Evolutionary conservation across 2,329 filamentous ascomycete species (phyloP), one percentile per base, ranked within the genome.

Genomic region (Sporothrix inflata): DNA sequence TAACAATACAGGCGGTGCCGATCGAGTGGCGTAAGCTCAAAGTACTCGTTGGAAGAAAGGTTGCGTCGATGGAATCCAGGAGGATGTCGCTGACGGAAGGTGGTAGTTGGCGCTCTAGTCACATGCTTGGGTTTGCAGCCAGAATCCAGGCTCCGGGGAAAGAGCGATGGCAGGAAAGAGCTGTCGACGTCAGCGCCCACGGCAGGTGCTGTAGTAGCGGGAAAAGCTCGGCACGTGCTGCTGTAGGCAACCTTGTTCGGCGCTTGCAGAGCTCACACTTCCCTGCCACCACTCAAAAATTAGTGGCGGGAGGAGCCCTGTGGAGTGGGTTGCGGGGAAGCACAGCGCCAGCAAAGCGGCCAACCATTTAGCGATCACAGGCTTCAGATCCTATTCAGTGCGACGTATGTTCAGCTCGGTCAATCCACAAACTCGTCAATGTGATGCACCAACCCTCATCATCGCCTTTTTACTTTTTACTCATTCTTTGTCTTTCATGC

Each of bases 191-290:
- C 71, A 72, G 71, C 55, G 65, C 6, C 27, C 51, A 42, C n/a
- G n/a, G 60, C 60, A 65, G 38, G 38, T 45, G 21, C 38, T 45
- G 63, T 47, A 6, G 8, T 49, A 30, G 55, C 34, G 60, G 38
- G n/a, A 71, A 66, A 24, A 67, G 63, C 60, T 30, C 55, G 65
- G 71, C 71, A 70, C 67, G 66, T 70, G 71, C 71, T 70, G 42
- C 42, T 40, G 47, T 60, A 51, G 68, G 55, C 55, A 61, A 40
- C 24, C 55, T 55, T 42, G 4, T 68, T 68, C 47, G 24, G 14
- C 12, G 21, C 19, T 61, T 1, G 14, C 38, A 24, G 14, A 30
- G 30, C 47, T 21, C 24, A 19, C 16, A 8, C 16, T 21, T 55
- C 68, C 30, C 53, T 47, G 68, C 68, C 55, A 51, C 68, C 24